A percentile compares a stretch with the other conserved stretches of the same genome.
Conservation (phyloP, 164 flowering plant genomes). For the Sextonia rubra region DNA sequence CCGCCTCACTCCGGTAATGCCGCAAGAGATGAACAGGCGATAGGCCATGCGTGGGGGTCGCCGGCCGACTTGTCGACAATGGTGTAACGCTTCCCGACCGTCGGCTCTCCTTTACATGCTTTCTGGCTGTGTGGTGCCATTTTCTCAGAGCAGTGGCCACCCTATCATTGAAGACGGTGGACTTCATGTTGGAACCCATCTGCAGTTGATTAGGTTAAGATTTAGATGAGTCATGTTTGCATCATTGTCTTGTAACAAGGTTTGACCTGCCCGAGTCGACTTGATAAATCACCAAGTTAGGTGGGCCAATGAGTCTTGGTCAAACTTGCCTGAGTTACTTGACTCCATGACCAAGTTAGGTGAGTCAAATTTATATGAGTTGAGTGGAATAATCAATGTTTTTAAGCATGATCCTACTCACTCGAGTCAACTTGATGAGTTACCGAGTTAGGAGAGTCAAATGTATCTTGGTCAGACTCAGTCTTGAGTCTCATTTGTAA, state of each 20-base stretch:
- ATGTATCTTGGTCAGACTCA: too few species aligned
- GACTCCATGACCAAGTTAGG: too few species aligned
- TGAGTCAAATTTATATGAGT: too few species aligned
- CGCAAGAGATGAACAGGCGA: slow-evolving; percentile 60
- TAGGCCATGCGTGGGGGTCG: slow-evolving; percentile 39
- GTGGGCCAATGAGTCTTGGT: too few species aligned
- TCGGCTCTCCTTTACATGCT: slow-evolving; percentile 41
- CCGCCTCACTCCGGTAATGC: slow-evolving; percentile 29
- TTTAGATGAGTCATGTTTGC: too few species aligned
- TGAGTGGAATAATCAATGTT: not conserved
- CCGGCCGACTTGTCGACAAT: slow-evolving; percentile 39
- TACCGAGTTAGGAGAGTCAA: not conserved
- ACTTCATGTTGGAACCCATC: slow-evolving; percentile 87
- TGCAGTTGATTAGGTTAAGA: slow-evolving; percentile 17
- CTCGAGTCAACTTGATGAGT: not conserved
- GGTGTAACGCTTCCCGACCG: slow-evolving; percentile 34
- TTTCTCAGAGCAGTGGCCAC: slow-evolving; percentile 50
- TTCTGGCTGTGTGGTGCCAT: slow-evolving; percentile 72
- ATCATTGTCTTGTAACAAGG: too few species aligned
- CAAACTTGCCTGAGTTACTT: too few species aligned
- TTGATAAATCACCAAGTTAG: too few species aligned
- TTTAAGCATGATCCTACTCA: not conserved
- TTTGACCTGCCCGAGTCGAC: too few species aligned
- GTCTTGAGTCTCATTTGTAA: too few species aligned
- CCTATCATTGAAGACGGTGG: slow-evolving; percentile 69